Evolutionary conservation across 2,329 filamentous ascomycete genomes (phyloP).

Genomic region (Epichloe bromicola): DNA sequence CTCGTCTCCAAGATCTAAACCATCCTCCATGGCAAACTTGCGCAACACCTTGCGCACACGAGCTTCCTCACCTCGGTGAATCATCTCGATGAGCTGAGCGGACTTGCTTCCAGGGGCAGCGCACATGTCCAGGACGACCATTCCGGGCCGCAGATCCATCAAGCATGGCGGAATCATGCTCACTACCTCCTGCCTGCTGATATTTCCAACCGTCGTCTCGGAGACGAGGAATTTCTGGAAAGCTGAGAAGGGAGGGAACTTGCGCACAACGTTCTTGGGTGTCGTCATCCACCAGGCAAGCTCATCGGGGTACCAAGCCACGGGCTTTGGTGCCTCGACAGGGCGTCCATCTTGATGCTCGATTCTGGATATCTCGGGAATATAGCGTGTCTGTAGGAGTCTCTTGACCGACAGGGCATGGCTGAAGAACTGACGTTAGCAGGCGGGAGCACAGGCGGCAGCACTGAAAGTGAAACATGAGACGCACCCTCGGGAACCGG

Average conservation of each 20-base stretch:
- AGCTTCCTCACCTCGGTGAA: constrained; percentile 85
- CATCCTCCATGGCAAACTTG: constrained; percentile 48
- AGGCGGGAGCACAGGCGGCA: constrained; percentile 1
- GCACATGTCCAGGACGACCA: constrained; percentile 91
- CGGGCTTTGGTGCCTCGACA: constrained; percentile 69
- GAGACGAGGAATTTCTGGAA: constrained; percentile 99
- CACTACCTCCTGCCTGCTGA: constrained; percentile 92
- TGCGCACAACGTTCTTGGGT: constrained; percentile 87
- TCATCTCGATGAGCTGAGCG: constrained; percentile 85
- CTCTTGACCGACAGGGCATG: constrained; percentile 89
- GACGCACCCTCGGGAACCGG: constrained; percentile 72
- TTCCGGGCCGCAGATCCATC: constrained; percentile 80
- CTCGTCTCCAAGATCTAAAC: constrained; percentile 36
- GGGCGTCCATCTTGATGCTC: constrained; percentile 67
- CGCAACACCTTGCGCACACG: constrained; percentile 61
- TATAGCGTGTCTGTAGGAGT: constrained; percentile 75
- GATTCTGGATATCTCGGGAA: constrained; percentile 79
- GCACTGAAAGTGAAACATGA: neutral
- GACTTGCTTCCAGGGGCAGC: constrained; percentile 92
- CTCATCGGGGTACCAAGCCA: constrained; percentile 88
- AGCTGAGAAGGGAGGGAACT: constrained; percentile 83
- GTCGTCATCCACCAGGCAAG: constrained; percentile 98
- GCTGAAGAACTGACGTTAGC: constrained; percentile 27
- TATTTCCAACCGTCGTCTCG: constrained; percentile 93
- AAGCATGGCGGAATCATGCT: constrained; percentile 97